phyloP scores from a whole-genome alignment of 208 protist genomes.

The Entamoeba invadens region DNA sequence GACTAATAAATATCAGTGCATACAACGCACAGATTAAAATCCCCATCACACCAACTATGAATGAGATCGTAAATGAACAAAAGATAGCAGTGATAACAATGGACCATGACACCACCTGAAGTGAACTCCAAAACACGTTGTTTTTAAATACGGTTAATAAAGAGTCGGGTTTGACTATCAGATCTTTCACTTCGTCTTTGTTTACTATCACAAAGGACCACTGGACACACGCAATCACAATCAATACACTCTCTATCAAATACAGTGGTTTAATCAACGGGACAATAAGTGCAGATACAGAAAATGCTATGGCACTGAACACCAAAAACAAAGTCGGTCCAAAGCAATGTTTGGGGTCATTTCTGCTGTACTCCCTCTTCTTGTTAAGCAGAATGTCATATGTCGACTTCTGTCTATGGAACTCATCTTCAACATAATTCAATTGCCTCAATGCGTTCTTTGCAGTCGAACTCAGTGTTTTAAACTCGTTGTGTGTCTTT shows the following conservation, averaged over 20 bases:
- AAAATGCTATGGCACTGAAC: neutral
- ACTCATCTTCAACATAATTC: neutral
- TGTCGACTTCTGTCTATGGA: neutral
- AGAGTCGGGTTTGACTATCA: neutral
- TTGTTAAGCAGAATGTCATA: neutral
- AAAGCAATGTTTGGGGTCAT: neutral
- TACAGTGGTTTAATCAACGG: neutral
- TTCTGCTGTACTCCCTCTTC: neutral
- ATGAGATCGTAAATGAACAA: neutral
- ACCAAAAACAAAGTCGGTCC: neutral
- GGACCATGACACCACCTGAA: neutral
- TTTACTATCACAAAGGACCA: neutral
- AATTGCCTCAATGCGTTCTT: neutral
- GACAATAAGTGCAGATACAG: neutral
- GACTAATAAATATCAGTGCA: neutral
- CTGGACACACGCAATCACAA: neutral
- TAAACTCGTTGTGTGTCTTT: neutral
- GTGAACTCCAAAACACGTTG: neutral
- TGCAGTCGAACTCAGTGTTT: neutral
- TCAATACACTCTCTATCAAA: neutral
- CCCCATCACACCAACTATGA: neutral
- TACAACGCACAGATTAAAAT: neutral
- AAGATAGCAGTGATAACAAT: neutral
- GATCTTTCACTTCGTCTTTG: neutral
- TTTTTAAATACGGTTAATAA: neutral